Base-by-base conservation (phyloP, 2,329 filamentous ascomycete species). In the Verticillium dahliae region DNA sequence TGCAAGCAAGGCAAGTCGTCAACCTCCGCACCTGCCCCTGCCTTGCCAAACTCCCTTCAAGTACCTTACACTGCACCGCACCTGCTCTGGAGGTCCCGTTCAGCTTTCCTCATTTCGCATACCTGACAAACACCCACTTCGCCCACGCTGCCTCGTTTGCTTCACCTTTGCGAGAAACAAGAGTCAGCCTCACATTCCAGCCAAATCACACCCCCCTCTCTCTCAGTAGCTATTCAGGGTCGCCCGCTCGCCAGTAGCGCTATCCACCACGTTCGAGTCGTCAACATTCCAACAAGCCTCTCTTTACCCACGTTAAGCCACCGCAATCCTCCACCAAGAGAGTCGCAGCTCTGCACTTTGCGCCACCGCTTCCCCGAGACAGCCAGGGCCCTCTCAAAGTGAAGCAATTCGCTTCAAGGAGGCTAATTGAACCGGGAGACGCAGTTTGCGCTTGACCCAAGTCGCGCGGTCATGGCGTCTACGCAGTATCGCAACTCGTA, bases 401-500 rank as follows among this genome's bases (percentile, higher is more conserved):
- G 45, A 52, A 52, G 45, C 45, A n/a, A 22, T 52, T 27, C 45
- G 45, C 45, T 52, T 52, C 45, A 6, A 52, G n/a, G 45, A 52
- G 45, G 45, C 45, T 22, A 3, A 37, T 37, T 62, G 56, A 59
- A 63, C 61, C 61, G 59, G 61, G 41, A 6, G 37, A n/a, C 22
- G 13, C 14, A 41, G 45, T 13, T 22, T 52, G 45, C 45, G 45
- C 45, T 22, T n/a, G 45, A 37, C 35, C n/a, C 18, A 52, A 52
- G 18, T 18, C 45, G 45, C 45, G 45, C 45, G 45, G 68, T 65
- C 69, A 85, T 85, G 82, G 77, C 82, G 72, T 74, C 71, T 66
- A 74, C 79, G 66, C 80, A 83, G 67, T 80, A 81, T 67, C 82
- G 81, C 75, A 82, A 78, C 72, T 84, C 82, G 58, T 78, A 84